Evolutionary conservation across 2,329 filamentous ascomycete species (phyloP).

Genomic region (Apiospora arundinis): DNA sequence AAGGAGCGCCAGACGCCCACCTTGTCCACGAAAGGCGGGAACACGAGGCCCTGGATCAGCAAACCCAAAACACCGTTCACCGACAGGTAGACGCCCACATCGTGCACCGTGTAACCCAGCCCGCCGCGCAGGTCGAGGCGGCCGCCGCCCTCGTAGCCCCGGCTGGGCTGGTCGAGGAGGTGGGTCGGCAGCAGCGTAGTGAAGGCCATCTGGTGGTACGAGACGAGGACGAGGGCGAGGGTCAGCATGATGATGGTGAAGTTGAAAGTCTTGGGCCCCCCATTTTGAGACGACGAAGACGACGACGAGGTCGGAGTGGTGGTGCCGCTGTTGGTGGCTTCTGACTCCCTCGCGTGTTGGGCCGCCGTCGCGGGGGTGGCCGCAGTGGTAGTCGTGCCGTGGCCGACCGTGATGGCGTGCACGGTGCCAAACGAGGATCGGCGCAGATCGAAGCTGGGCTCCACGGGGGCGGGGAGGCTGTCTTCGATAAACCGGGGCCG

Average conservation of each 20-base stretch:
- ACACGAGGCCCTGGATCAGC: conserved; percentile 74
- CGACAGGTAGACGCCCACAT: conserved; percentile 72
- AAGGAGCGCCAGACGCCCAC: conserved; percentile 74
- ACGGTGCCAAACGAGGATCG: conserved; percentile 50
- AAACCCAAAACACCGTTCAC: conserved; percentile 75
- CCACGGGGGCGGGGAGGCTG: conserved; percentile 41
- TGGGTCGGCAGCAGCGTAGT: conserved; percentile 50
- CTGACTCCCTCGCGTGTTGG: neutral
- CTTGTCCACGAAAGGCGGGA: conserved; percentile 67
- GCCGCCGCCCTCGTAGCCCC: conserved; percentile 29
- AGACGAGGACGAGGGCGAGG: conserved; percentile 46
- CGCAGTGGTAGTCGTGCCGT: conserved; percentile 21
- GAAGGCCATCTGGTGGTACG: conserved; percentile 55
- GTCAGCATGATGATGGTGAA: conserved; percentile 51
- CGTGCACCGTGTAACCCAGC: conserved; percentile 68
- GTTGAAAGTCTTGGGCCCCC: conserved; percentile 39
- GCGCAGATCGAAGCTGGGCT: conserved; percentile 45
- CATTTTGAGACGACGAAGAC: neutral
- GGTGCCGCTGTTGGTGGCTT: neutral
- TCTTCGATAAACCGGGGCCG: conserved; percentile 43
- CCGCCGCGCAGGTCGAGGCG: conserved; percentile 60
- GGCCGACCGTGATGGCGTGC: conserved; percentile 45
- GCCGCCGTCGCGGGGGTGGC: neutral
- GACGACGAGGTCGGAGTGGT: neutral
- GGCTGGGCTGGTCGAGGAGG: conserved; percentile 45